These are phyloP conservation scores for Zygnema circumcarinatum DNA, from an alignment of 139 green algal species.

Conservation along the genomic window DNA sequence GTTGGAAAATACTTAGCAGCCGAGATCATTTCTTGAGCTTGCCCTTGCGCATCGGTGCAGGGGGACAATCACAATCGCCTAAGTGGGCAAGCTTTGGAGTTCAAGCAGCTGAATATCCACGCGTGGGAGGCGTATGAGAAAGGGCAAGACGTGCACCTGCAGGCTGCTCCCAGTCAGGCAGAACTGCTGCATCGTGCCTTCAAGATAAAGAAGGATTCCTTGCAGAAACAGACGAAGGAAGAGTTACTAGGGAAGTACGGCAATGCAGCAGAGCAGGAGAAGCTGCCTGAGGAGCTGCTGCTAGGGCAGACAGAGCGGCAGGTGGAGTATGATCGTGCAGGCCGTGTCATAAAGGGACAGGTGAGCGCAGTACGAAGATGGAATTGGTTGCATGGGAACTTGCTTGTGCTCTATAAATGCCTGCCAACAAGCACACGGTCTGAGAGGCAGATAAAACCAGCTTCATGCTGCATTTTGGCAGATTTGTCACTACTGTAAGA, in stretches of 20 bases:
- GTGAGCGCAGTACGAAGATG: conserved; percentile 24
- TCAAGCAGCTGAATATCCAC: conserved; percentile 87
- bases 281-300: conserved; percentile 72
- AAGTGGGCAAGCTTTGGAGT: conserved; percentile 80
- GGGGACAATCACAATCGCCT: conserved; percentile 94
- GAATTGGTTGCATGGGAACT: neutral
- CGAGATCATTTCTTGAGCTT: too few relatives aligned
- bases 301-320: conserved; percentile 87
- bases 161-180: conserved; percentile 87
- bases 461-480: neutral
- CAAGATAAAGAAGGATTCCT: conserved; percentile 88
- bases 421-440: neutral
- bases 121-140: conserved; percentile 80
- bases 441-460: neutral
- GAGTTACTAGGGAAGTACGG: conserved; percentile 88
- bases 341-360: conserved; percentile 65
- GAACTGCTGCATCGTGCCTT: conserved; percentile 89
- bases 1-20: too few relatives aligned
- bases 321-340: conserved; percentile 92
- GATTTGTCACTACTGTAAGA: too few relatives aligned
- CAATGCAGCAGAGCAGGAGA: conserved; percentile 67
- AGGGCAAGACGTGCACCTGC: conserved; percentile 84
- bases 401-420: neutral
- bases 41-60: too few relatives aligned
- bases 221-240: conserved; percentile 72